Conservation (phyloP, 768 basidiomycete species). For the Lyophyllum atratum region DNA sequence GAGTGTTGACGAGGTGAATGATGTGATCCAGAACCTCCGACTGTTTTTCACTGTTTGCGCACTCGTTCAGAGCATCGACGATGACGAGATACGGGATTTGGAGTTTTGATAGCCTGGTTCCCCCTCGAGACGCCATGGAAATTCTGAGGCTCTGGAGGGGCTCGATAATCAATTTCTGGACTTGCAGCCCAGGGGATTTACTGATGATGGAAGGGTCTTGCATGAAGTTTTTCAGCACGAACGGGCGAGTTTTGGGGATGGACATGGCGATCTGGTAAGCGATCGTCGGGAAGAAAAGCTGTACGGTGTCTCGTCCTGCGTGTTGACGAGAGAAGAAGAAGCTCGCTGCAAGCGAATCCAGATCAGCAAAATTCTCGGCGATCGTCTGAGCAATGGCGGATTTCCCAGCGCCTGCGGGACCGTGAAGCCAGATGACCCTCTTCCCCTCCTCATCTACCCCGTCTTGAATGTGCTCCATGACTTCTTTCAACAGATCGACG, state of each 20-base stretch:
- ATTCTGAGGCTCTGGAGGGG: not conserved
- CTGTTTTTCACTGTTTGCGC: not conserved
- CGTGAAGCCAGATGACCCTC: not conserved
- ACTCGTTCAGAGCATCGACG: not conserved
- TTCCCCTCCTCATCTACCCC: not conserved
- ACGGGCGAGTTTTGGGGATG: not conserved
- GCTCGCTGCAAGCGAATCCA: constrained; percentile 24
- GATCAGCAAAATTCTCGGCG: constrained; percentile 20
- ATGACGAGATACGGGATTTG: not conserved
- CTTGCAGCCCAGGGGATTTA: not conserved
- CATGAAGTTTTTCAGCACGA: not conserved
- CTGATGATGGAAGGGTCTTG: not conserved
- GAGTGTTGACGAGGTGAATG: not conserved
- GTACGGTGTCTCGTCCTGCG: constrained; percentile 22
- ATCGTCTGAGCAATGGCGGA: constrained; percentile 16
- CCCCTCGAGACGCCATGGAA: too few relatives aligned
- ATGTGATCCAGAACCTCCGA: not conserved
- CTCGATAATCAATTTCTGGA: not conserved
- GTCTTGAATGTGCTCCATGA: not conserved
- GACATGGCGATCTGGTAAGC: constrained; percentile 24
- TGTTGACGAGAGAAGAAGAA: constrained; percentile 37
- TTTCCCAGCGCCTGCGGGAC: not conserved
- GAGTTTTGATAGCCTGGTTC: not conserved
- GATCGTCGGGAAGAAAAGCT: constrained; percentile 30
- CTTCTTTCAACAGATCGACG: not conserved